A percentile compares a stretch with the other conserved stretches of the same genome.
Evolutionary conservation across 108 stramenopile species (phyloP).

Genomic region (Fragilaria radians): DNA sequence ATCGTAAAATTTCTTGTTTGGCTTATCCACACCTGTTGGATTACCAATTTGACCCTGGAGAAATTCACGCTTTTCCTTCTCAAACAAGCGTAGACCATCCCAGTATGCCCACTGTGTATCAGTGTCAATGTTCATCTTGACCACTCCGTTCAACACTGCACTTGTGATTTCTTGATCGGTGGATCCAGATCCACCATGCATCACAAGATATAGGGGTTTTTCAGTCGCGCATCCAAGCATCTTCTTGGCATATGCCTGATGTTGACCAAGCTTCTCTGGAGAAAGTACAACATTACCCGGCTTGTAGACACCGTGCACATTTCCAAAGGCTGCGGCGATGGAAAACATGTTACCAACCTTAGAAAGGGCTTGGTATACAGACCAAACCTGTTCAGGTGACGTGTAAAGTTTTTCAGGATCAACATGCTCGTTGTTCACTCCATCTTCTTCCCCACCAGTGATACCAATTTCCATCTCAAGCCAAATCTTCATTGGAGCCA

Average conservation of each 20-base stretch:
- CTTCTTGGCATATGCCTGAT: slow-evolving; percentile 84
- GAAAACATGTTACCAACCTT: slow-evolving; percentile 86
- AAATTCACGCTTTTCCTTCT: slow-evolving; percentile 71
- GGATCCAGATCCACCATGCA: slow-evolving; percentile 97
- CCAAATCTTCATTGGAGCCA: slow-evolving; percentile 93
- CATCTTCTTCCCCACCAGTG: slow-evolving; percentile 98
- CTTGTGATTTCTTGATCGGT: slow-evolving; percentile 87
- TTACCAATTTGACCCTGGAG: slow-evolving; percentile 97
- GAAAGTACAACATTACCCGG: slow-evolving; percentile 91
- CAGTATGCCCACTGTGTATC: slow-evolving; percentile 98
- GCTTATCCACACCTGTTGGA: slow-evolving; percentile 91
- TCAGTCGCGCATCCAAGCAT: slow-evolving; percentile 46
- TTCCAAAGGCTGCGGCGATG: slow-evolving; percentile 95
- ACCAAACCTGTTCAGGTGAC: slow-evolving; percentile 89
- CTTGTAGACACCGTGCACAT: slow-evolving; percentile 97
- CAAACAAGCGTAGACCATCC: slow-evolving; percentile 85
- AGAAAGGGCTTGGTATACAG: slow-evolving; percentile 85
- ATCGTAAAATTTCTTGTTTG: slow-evolving; percentile 99
- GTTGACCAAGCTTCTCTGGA: slow-evolving; percentile 76
- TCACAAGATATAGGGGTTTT: slow-evolving; percentile 91
- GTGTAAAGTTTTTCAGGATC: slow-evolving; percentile 97
- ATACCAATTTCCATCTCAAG: slow-evolving; percentile 98
- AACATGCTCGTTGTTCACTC: slow-evolving; percentile 93
- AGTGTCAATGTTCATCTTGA: slow-evolving; percentile 99
- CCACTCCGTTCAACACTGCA: slow-evolving; percentile 82